These are phyloP conservation scores for Papiliotrema nemorosa DNA, from an alignment of 1,284 basidiomycete genomes.

Conservation along the genomic window DNA sequence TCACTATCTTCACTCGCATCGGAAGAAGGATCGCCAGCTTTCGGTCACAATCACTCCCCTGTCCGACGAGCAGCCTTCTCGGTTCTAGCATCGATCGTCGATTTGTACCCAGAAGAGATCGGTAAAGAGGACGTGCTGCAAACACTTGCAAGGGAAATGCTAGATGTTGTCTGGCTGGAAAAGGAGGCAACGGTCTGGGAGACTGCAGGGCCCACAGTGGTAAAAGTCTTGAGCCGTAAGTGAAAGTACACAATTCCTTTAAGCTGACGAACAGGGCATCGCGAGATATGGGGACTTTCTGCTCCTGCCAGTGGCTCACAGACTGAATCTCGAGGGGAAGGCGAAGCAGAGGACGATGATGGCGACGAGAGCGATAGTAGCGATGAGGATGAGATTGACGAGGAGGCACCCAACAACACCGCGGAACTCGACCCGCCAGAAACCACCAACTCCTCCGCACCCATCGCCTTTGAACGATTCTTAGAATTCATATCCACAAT, in stretches of 20 bases:
- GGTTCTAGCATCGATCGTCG: conserved; percentile 30
- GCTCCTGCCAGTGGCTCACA: conserved; percentile 5
- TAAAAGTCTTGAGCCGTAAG: conserved; percentile 68
- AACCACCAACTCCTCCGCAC: neutral
- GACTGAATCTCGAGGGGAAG: conserved; percentile 7
- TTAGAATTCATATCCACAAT: conserved; percentile 44
- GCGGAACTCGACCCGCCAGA: conserved; percentile 2
- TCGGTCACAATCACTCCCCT: conserved; percentile 31
- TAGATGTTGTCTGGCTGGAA: conserved; percentile 75
- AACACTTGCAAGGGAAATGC: conserved; percentile 58
- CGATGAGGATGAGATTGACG: conserved; percentile 13
- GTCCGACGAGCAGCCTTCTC: conserved; percentile 42
- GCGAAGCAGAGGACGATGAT: conserved; percentile 14
- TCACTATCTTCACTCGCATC: conserved; percentile 19
- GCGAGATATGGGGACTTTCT: conserved; percentile 60
- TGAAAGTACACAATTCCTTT: conserved; percentile 2
- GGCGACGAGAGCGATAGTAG: conserved; percentile 13
- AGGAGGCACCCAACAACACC: conserved; percentile 4
- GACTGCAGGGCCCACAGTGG: conserved; percentile 65
- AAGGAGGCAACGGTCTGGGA: conserved; percentile 63
- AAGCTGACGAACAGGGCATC: conserved; percentile 54
- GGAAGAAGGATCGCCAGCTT: conserved; percentile 4
- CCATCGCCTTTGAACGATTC: conserved; percentile 57
- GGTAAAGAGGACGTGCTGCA: conserved; percentile 25
- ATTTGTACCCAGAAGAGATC: conserved; percentile 26